Conservation (phyloP, 805 yeast genomes). For the Teunomyces cretensis region DNA sequence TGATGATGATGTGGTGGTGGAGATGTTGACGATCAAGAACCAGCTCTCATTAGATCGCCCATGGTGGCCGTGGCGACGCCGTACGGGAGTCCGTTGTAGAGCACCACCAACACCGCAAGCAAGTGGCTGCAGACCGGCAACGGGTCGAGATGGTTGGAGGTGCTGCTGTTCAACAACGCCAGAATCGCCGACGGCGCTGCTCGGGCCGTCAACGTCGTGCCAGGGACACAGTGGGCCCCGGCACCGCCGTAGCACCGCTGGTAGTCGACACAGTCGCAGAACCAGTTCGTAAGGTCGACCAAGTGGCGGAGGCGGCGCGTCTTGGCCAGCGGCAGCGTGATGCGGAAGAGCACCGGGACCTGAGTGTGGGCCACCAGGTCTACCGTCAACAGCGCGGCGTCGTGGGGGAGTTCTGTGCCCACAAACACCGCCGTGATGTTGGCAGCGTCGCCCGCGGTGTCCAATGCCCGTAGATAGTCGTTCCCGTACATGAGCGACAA, state of each 20-base stretch:
- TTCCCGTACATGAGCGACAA: background rate
- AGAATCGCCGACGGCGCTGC: background rate
- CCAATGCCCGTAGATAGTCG: background rate
- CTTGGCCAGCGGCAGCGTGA: background rate
- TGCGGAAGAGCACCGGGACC: background rate
- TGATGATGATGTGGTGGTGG: background rate
- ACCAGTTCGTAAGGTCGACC: slow-evolving; percentile 5
- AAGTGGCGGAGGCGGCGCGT: background rate
- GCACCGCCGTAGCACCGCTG: background rate
- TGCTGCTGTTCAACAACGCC: background rate
- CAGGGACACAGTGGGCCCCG: background rate
- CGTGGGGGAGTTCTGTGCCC: background rate
- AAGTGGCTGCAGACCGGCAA: slow-evolving; percentile 14
- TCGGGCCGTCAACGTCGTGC: background rate
- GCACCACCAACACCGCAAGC: slow-evolving; percentile 8
- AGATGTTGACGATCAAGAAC: too few species aligned
- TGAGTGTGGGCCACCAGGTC: background rate
- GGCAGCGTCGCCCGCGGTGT: background rate
- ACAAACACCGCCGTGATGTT: background rate
- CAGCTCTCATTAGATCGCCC: too few species aligned
- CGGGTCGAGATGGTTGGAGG: slow-evolving; percentile 3
- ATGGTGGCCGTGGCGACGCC: background rate
- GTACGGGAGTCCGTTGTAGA: slow-evolving; percentile 1
- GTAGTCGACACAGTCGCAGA: slow-evolving; percentile 1
- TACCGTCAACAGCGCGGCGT: background rate